Percentiles rank a stretch among this genome's conserved stretches.
phyloP scores from a whole-genome alignment of 768 basidiomycete genomes.

The Amanita rubescens region DNA sequence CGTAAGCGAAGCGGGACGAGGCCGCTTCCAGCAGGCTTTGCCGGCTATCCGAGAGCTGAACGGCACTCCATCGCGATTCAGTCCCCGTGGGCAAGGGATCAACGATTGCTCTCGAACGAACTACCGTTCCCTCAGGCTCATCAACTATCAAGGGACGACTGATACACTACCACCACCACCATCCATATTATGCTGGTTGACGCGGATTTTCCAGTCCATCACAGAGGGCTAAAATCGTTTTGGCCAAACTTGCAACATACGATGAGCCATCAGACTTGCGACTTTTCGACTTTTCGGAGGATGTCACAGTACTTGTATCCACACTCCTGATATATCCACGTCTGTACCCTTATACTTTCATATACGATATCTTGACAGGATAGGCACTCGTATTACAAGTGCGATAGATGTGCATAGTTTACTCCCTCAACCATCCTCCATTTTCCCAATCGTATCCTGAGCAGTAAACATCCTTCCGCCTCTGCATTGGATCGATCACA shows the following conservation, averaged over 20 bases:
- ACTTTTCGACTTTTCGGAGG: neutral
- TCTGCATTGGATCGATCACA: constrained; percentile 43
- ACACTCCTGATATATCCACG: neutral
- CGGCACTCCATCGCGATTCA: neutral
- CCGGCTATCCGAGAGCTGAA: neutral
- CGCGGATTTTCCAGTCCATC: neutral
- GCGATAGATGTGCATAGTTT: neutral
- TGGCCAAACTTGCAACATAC: neutral
- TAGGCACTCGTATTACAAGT: neutral
- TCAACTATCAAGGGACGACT: neutral
- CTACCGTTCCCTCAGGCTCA: neutral
- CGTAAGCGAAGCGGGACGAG: neutral
- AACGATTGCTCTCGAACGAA: neutral
- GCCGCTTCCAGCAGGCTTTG: neutral
- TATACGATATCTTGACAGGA: neutral
- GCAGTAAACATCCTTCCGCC: constrained; percentile 44
- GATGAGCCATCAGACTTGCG: neutral
- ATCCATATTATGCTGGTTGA: neutral
- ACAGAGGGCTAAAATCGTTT: neutral
- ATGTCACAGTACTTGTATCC: neutral
- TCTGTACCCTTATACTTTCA: neutral
- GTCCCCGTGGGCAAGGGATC: neutral
- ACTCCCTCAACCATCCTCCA: constrained; percentile 49
- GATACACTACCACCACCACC: too few species aligned
- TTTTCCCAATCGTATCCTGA: constrained; percentile 51